Base-by-base conservation (phyloP, 2,329 filamentous ascomycete genomes). In the Botrytis squamosa region DNA sequence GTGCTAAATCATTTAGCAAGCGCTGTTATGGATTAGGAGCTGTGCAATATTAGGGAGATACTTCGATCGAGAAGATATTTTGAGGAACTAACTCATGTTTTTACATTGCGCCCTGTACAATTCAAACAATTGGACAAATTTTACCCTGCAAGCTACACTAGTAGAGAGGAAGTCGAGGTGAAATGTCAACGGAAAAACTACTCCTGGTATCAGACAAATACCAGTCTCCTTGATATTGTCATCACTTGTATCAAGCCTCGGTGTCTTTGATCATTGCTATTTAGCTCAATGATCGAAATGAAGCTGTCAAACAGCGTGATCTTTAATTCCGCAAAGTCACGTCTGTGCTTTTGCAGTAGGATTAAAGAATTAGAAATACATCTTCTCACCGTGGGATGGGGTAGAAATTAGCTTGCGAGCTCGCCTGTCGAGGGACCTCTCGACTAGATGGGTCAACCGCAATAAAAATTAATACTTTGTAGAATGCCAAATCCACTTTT, bases 401-500 rank as follows among this genome's bases (percentile, higher is more conserved):
- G 46, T 68, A 57, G 25, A 42, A 57, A 57, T 57, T 68, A 40
- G 18, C 63, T 25, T 42, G 63, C 40, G 9, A 10, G 29, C 36
- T 66, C 42, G 63, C 29, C 42, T 66, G 42, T 14, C 25, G 42
- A 22, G 44, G 55, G 55, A 33, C 29, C 9, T 68, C 66, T 57
- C 25, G 49, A 57, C 36, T 10, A 68, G 49, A 57, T 42, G 29
- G 66, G 9, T n/a, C 20, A 40, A 57, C 36, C 36, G 46, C 25
- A 55, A 29, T 68, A 42, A 57, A 68, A 57, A 42, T 33, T 33
- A 57, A 42, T 33, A 49, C 46, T 49, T 49, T 20, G 46, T 49
- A 33, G 49, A 67, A 52, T 40, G 25, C 16, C 29, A 29, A 68
- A 68, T 42, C 65, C 65, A 55, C 46, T 29, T 55, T 68, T 68